Conservation (phyloP, 2,329 filamentous ascomycete species). For the Myotisia sp. region DNA sequence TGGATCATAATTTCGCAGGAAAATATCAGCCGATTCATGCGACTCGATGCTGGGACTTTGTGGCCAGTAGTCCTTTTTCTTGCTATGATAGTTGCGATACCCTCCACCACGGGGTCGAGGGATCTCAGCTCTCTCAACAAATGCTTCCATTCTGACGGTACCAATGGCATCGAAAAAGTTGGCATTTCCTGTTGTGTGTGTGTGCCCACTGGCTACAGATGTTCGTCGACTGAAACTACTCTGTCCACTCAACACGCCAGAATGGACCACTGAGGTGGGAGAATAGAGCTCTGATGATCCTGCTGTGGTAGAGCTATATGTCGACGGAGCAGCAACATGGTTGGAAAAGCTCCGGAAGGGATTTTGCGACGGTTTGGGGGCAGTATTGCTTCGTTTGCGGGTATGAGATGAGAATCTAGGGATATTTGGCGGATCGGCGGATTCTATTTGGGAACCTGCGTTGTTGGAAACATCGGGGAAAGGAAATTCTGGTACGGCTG, state of each 20-base stretch:
- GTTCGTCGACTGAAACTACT: constrained; percentile 39
- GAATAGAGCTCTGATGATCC: constrained; percentile 47
- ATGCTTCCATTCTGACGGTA: constrained; percentile 93
- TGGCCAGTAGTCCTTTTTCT: constrained; percentile 22
- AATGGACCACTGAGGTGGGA: constrained; percentile 16
- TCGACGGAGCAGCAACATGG: constrained; percentile 25
- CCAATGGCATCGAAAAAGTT: constrained; percentile 78
- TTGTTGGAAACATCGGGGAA: background rate
- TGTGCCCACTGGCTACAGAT: constrained; percentile 36
- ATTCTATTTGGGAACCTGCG: constrained; percentile 21
- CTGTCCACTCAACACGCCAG: constrained; percentile 21
- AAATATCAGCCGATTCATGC: constrained; percentile 24
- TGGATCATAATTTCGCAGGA: constrained; percentile 30
- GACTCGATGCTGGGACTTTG: constrained; percentile 19
- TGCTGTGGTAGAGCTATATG: constrained; percentile 41
- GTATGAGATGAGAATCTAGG: constrained; percentile 49
- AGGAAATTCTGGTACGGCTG: constrained; percentile 23
- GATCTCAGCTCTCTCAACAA: constrained; percentile 48
- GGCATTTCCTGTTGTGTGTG: constrained; percentile 26
- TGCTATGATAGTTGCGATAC: constrained; percentile 17
- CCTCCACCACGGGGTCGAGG: constrained; percentile 15
- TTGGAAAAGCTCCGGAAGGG: constrained; percentile 67
- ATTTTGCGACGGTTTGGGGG: constrained; percentile 53
- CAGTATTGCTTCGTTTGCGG: constrained; percentile 81
- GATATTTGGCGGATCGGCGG: constrained; percentile 38